Evolutionary conservation across 2,329 filamentous ascomycete species (phyloP).

Genomic region (Atkinsonella hypoxylon): DNA sequence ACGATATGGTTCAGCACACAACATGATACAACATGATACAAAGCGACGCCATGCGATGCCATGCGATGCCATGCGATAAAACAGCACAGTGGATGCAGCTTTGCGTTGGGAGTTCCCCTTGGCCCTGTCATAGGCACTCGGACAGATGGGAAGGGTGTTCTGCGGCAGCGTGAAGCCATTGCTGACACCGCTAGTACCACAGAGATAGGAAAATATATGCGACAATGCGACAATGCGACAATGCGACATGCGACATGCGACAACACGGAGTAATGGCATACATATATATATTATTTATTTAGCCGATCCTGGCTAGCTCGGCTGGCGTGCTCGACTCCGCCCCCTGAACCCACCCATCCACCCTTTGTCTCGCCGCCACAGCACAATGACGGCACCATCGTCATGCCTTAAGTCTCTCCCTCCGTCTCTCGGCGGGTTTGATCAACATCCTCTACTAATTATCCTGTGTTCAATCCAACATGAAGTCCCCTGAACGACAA

Average conservation of each 20-base stretch:
- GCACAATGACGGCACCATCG: slow-evolving; percentile 1
- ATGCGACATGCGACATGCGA: no score
- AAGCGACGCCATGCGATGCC: not conserved
- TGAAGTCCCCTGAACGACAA: not conserved
- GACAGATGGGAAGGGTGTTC: not conserved
- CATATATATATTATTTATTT: no score
- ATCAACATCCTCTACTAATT: slow-evolving; percentile 6
- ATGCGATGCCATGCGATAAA: not conserved
- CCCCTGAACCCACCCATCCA: slow-evolving; percentile 1
- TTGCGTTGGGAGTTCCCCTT: not conserved
- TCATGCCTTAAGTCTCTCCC: not conserved
- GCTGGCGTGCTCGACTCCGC: not conserved
- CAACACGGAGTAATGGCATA: no score
- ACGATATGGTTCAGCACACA: not conserved
- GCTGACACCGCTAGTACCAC: not conserved
- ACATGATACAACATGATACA: not conserved
- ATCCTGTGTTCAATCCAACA: no score
- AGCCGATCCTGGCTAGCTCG: not conserved
- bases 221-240: no score
- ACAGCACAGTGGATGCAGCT: not conserved
- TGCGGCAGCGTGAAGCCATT: not conserved
- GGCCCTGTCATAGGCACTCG: not conserved
- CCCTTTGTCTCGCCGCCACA: not conserved
- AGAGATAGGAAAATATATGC: no score
- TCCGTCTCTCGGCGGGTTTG: slow-evolving; percentile 3